Evolutionary conservation across 192 early-diverging fungal genomes (phyloP), one percentile per base, ranked within the genome.

Genomic region (Backusella mclennaniae): DNA sequence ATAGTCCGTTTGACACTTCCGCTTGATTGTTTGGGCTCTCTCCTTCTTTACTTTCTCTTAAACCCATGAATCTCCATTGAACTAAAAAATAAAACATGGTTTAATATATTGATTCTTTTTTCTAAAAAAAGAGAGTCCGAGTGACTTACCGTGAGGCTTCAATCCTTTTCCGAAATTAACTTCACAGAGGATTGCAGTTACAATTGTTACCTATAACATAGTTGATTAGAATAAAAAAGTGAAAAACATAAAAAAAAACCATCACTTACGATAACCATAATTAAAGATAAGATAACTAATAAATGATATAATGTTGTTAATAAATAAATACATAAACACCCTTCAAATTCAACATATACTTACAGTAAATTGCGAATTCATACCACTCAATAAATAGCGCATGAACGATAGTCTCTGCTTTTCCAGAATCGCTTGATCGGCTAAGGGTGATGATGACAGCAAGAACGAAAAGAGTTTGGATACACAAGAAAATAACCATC

Each of bases 291-390:
- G 23, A 59, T 12, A 59, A 59, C 53, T 59, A 59, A 26, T 7
- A 11, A 23, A 59, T 49, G 19, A 59, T 23, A 12, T 11, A 26
- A 59, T 8, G 7, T 59, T 26, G 23, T 59, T 26, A 26, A 3
- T 59, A 12, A 59, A 26, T 59, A 26, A 29, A 59, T 29, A 59
- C 23, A 59, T 59, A 59, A 23, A 11, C 23, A 23, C 23, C 53
- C 11, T 2, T 23, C 11, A 59, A 23, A 59, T 59, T 23, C 26
- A 23, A 11, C 23, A 59, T 59, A 14, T 59, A 59, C 53, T 59
- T 59, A 59, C 53, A 59, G 53, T 59, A 59, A 59, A 59, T 59
- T 59, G 53, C 53, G 11, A 59, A 59, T 59, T 59, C 53, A 59
- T 59, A 59, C 53, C 53, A 59, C 23, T 59, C 53, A 23, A 59